Evolutionary conservation across 2,329 filamentous ascomycete genomes (phyloP).

Genomic region (Cordyceps javanica): DNA sequence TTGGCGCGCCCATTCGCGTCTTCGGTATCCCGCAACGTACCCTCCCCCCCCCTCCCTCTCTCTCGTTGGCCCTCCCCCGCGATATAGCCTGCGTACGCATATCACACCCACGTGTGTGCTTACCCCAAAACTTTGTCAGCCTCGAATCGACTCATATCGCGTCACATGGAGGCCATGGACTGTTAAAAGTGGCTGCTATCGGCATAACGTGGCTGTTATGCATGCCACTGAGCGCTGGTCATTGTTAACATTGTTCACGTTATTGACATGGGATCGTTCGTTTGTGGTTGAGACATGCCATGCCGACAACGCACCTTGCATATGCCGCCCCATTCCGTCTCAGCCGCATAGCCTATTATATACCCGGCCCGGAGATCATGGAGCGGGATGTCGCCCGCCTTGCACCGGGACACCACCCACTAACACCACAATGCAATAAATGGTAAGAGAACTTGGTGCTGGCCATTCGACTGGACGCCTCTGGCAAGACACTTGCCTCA

Average conservation of each 20-base stretch:
- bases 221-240: not conserved
- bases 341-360: not conserved
- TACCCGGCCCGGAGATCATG: not conserved
- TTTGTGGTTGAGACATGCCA: not conserved
- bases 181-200: too few species aligned
- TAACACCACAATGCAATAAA: too few species aligned
- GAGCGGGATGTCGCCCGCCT: too few species aligned
- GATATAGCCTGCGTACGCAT: not conserved
- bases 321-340: not conserved
- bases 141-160: not conserved
- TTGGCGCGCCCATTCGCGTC: not conserved
- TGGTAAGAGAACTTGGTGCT: too few species aligned
- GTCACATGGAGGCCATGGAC: too few species aligned
- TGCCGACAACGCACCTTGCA: too few species aligned
- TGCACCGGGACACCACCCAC: too few species aligned
- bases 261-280: not conserved
- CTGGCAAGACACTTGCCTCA: too few species aligned
- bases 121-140: not conserved
- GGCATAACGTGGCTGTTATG: not conserved
- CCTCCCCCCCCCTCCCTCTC: not conserved
- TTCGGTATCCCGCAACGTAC: too few species aligned
- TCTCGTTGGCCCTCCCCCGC: not conserved
- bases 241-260: not conserved
- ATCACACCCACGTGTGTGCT: not conserved
- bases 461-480: too few species aligned